A percentile compares a stretch with the other conserved stretches of the same genome.
Conservation (phyloP, 495 filamentous ascomycete genomes). For the Pyrenula massariospora region DNA sequence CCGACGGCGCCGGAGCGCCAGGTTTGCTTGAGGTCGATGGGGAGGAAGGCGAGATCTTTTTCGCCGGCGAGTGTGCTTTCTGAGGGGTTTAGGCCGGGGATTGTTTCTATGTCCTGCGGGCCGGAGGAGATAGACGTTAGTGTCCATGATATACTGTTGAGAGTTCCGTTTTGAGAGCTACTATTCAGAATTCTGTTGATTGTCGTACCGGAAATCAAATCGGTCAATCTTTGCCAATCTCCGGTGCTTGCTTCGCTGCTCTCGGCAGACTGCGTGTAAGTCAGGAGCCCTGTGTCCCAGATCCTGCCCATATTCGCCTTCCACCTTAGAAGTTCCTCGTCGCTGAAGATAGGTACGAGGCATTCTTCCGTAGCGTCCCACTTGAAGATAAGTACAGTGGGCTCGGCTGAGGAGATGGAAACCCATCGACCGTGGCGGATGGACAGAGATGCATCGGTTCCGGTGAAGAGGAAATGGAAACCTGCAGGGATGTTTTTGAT, state of each 20-base stretch:
- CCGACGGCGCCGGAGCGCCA: slow-evolving; percentile 61
- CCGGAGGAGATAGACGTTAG: slow-evolving; percentile 29
- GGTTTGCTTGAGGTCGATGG: slow-evolving; percentile 43
- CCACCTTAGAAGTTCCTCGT: slow-evolving; percentile 23
- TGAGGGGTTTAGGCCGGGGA: slow-evolving; percentile 30
- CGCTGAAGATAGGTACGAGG: slow-evolving; percentile 8
- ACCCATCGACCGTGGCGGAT: slow-evolving; percentile 54
- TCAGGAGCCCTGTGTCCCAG: slow-evolving; percentile 24
- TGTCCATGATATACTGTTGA: neutral
- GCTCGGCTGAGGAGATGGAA: slow-evolving; percentile 24
- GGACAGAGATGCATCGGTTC: slow-evolving; percentile 41
- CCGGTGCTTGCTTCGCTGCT: neutral
- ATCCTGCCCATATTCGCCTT: slow-evolving; percentile 26
- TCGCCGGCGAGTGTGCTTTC: slow-evolving; percentile 17
- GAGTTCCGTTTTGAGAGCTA: neutral
- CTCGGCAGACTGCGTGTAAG: slow-evolving; percentile 10
- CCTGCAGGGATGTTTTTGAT: slow-evolving; percentile 45
- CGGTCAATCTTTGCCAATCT: neutral
- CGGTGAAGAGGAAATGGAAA: slow-evolving; percentile 52
- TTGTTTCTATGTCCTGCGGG: slow-evolving; percentile 32
- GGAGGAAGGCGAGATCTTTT: slow-evolving; percentile 31
- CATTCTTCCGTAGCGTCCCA: slow-evolving; percentile 11
- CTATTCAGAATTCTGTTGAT: neutral
- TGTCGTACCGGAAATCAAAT: neutral
- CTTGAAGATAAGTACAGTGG: slow-evolving; percentile 1